Base-by-base conservation (phyloP, 108 stramenopile genomes). In the Fragilaria radians region DNA sequence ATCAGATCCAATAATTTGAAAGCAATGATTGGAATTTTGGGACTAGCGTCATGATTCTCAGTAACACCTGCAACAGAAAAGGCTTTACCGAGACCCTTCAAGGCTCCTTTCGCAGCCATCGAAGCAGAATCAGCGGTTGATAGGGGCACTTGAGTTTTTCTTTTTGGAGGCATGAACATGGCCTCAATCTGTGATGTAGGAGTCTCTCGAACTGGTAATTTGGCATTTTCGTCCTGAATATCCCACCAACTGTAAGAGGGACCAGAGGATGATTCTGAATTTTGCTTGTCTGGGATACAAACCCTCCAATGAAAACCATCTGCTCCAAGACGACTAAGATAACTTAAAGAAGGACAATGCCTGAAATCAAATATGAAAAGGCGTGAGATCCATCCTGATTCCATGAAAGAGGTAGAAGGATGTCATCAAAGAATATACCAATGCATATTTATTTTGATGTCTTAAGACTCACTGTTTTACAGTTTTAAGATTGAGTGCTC, bases 251-350 rank as follows among this genome's bases (percentile, higher is more conserved):
- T 80, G 62, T 68, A 89, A 27, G 57, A 28, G 26, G 46, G 60
- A 36, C 61, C 61, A 22, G 54, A 28, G 46, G 24, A 59, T 56
- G 28, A 56, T 60, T 30, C 57, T 53, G 23, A 46, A 57, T 52
- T 61, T 68, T 52, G 62, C 60, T 85, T 84, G 52, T 92, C 91
- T 50, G 89, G 88, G 31, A 93, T 80, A 58, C 86, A 73, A 23
- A 93, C 91, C 28, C 91, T 58, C 85, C 83, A 93, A 47, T 93
- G 91, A 64, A 79, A 93, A 23, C 83, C 85, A 36, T 88, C 77
- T 11, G 86, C 71, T 22, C 90, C 90, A 33, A 66, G 50, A 32
- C 73, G 63, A 60, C 70, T 79, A 52, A 87, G 42, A 19, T 60
- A 50, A 23, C 72, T 74, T 21, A 81, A 65, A 25, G 86, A 78